Percentiles rank a stretch among this genome's conserved stretches.
Conservation (phyloP, 2,329 filamentous ascomycete genomes). For the Penicillium brevicompactum region DNA sequence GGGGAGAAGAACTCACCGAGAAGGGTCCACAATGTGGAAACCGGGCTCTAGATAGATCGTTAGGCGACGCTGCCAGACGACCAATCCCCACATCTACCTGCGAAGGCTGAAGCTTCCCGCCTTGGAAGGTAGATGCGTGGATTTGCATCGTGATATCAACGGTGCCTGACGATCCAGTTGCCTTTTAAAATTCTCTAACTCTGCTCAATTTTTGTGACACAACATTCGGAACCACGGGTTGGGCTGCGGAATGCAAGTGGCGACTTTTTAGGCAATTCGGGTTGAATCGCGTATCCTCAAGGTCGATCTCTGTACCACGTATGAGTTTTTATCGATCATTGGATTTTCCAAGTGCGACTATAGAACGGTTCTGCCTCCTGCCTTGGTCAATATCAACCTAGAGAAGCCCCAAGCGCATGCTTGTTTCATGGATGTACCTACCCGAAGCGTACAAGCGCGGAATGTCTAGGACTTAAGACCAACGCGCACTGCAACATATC, state of each 20-base stretch:
- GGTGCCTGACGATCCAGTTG: slow-evolving; percentile 3
- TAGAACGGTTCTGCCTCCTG: neutral
- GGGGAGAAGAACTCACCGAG: slow-evolving; percentile 11
- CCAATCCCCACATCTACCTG: slow-evolving; percentile 11
- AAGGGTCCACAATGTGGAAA: slow-evolving; percentile 12
- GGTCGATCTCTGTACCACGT: no score
- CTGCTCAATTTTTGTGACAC: slow-evolving; percentile 16
- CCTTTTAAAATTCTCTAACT: neutral
- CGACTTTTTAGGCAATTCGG: neutral
- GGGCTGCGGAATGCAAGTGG: neutral
- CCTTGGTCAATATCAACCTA: neutral
- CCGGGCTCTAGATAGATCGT: neutral
- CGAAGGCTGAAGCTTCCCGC: slow-evolving; percentile 14
- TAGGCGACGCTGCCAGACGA: slow-evolving; percentile 3
- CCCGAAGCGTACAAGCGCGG: slow-evolving; percentile 15
- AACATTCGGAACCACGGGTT: neutral
- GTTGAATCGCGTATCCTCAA: neutral
- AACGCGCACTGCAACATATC: neutral
- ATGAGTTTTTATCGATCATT: neutral
- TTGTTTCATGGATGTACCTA: slow-evolving; percentile 25
- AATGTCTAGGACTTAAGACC: neutral
- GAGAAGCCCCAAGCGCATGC: slow-evolving; percentile 7
- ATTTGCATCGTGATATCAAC: slow-evolving; percentile 10
- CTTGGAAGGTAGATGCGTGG: slow-evolving; percentile 23
- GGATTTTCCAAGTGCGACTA: neutral